Evolutionary conservation across 306 rosid genomes (phyloP).

Genomic region (Alnus glutinosa): DNA sequence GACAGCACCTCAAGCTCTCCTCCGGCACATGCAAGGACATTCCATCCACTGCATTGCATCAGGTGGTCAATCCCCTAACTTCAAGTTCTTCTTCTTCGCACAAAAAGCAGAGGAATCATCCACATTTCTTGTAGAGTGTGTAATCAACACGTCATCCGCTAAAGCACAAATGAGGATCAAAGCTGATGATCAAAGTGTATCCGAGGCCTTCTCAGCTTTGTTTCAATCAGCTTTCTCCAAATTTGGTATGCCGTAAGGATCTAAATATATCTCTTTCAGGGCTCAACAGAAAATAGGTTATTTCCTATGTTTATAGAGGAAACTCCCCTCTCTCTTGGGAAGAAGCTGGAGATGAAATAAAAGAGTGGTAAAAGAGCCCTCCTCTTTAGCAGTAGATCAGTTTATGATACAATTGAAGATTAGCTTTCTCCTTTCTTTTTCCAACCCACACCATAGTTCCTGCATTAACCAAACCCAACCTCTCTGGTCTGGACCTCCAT

Average conservation of each 20-base stretch:
- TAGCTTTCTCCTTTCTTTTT: background rate
- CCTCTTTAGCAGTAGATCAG: slow-evolving; percentile 15
- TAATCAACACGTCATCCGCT: slow-evolving; percentile 82
- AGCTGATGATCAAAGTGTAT: slow-evolving; percentile 80
- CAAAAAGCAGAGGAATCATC: slow-evolving; percentile 81
- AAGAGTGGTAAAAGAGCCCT: background rate
- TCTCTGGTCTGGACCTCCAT: background rate
- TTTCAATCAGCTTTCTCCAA: slow-evolving; percentile 89
- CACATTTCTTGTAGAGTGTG: slow-evolving; percentile 81
- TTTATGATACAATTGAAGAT: slow-evolving; percentile 15
- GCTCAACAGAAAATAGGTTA: slow-evolving; percentile 11
- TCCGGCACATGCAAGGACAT: slow-evolving; percentile 85
- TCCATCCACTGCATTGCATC: slow-evolving; percentile 91
- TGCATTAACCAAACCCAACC: background rate
- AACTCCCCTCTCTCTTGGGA: background rate
- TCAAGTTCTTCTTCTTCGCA: slow-evolving; percentile 96
- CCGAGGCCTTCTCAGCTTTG: slow-evolving; percentile 66
- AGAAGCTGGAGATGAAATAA: slow-evolving; percentile 2
- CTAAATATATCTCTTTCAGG: slow-evolving; percentile 23
- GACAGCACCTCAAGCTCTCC: slow-evolving; percentile 65
- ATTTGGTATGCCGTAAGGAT: slow-evolving; percentile 60
- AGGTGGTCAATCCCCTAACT: slow-evolving; percentile 90
- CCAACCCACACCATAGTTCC: background rate
- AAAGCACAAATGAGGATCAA: slow-evolving; percentile 85
- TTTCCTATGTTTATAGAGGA: slow-evolving; percentile 11